phyloP scores from a whole-genome alignment of 768 basidiomycete genomes.

The Tulasnella sp. region DNA sequence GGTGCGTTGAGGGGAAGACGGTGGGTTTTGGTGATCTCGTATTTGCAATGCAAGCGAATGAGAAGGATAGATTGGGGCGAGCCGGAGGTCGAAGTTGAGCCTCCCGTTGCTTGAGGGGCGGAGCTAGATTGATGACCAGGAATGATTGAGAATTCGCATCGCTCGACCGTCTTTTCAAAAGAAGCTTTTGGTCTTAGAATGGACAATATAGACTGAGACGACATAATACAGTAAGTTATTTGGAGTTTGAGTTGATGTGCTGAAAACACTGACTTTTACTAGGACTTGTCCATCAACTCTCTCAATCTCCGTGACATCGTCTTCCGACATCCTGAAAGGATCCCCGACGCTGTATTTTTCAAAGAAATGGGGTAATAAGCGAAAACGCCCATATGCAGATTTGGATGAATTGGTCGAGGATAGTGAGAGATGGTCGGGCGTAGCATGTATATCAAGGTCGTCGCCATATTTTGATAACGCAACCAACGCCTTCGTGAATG shows the following conservation, averaged over 20 bases:
- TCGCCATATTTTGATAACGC: constrained; percentile 78
- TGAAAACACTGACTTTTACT: constrained; percentile 40
- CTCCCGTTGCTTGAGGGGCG: constrained; percentile 23
- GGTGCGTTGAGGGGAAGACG: constrained; percentile 48
- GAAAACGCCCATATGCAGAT: constrained; percentile 72
- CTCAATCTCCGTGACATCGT: constrained; percentile 10
- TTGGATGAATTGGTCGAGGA: constrained; percentile 68
- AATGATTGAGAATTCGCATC: constrained; percentile 58
- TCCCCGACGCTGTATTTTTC: constrained; percentile 41
- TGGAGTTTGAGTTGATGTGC: neutral
- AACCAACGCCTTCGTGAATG: constrained; percentile 56
- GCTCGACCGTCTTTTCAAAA: constrained; percentile 65
- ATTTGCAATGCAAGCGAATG: constrained; percentile 67
- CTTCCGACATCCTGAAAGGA: constrained; percentile 12
- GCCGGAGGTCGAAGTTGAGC: constrained; percentile 36
- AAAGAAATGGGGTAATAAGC: constrained; percentile 56
- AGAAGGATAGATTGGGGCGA: constrained; percentile 58
- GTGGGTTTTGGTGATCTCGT: constrained; percentile 76
- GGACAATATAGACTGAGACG: constrained; percentile 47
- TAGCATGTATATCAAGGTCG: constrained; percentile 57
- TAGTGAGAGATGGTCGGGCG: constrained; percentile 44
- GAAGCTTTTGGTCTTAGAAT: constrained; percentile 59
- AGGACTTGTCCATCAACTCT: constrained; percentile 36
- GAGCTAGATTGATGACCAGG: constrained; percentile 32
- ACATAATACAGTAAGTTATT: constrained; percentile 2